Evolutionary conservation across 805 yeast genomes (phyloP), one percentile per base, ranked within the genome.

Genomic region (Spathaspora girioi): DNA sequence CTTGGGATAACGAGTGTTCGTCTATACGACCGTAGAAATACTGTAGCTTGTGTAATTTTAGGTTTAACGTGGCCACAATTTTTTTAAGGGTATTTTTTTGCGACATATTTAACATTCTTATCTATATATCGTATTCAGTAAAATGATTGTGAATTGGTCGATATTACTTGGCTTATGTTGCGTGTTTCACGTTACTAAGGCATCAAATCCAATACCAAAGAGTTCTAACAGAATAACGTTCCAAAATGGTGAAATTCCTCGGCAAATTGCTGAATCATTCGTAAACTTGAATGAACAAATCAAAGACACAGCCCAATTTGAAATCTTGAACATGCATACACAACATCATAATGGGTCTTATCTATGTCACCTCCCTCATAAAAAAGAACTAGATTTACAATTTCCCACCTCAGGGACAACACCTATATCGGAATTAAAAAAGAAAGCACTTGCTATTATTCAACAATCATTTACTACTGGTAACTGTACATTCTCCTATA

Each of bases 401-500:
- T 10, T 47, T 10, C 43, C 49, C 17, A 41, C 45, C 15, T 27
- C 20, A 8, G 26, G 26, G 3, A 41, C 17, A 14, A 26, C 29
- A 8, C 50, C 47, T 9, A 10, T 48, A 12, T 35, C 44, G 9
- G 61, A 58, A 19, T 54, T 66, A 23, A 52, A 54, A 9, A 45
- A 46, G 4, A 49, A 26, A 27, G 69, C 68, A 2, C 47, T 66
- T 2, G 49, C 49, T 2, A 46, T 49, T 9, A 40, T 67, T 12
- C 42, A 47, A 7, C 47, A 50, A 4, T 50, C 64, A 12, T 64
- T 69, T 50, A 48, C 58, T 14, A 54, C 56, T 9, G 40, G 57
- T 3, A 43, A 48, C 6, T 69, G 75, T 51, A 51, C 61, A 1
- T 65, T 59, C 51, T 59, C 63, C 5, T 57, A 58, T 32, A 64